Base-by-base conservation (phyloP, 352 stramenopile species). In the Plasmopara halstedii region DNA sequence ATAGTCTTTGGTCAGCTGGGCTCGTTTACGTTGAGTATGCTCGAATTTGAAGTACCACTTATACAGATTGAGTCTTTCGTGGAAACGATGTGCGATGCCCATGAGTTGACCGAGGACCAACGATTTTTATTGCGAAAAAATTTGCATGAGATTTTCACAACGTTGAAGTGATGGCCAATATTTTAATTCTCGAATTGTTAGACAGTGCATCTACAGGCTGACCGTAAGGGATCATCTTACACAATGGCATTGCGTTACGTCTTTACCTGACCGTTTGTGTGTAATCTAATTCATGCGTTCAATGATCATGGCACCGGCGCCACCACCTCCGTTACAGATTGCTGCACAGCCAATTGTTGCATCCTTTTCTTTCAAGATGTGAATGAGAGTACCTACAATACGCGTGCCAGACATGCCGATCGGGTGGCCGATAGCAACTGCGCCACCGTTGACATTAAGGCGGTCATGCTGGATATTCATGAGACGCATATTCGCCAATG, bases 251-350 rank as follows among this genome's bases (percentile, higher is more conserved):
- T 57, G 19, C 38, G 53, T 60, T 41, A 32, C 37, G 39, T 19
- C 21, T 39, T 40, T 18, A 29, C 6, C 25, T 29, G 25, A 31
- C 25, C 18, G 20, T 18, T 39, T 46, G 26, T 19, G 4, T 20
- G 18, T 19, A 13, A 46, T 43, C 38, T 84, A 88, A 56, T 73
- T 75, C 46, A 88, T 60, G 32, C 75, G 76, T 64, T 99, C 95
- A 46, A 99, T 86, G 34, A 99, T 67, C 58, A 99, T 94, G 4
- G 96, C 95, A 34, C 88, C 96, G 18, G 96, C 96, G 6, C 96
- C 96, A 34, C 96, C 97, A 23, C 97, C 97, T 23, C 97, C 97
- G 69, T 99, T 99, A 67, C 96, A 99, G 53, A 99, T 99, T 34
- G 85, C 95, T 19, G 96, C 96, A 63, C 82, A 95, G 32, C 96